phyloP scores from a whole-genome alignment of 2,329 filamentous ascomycete species.

The Alternaria consortialis region DNA sequence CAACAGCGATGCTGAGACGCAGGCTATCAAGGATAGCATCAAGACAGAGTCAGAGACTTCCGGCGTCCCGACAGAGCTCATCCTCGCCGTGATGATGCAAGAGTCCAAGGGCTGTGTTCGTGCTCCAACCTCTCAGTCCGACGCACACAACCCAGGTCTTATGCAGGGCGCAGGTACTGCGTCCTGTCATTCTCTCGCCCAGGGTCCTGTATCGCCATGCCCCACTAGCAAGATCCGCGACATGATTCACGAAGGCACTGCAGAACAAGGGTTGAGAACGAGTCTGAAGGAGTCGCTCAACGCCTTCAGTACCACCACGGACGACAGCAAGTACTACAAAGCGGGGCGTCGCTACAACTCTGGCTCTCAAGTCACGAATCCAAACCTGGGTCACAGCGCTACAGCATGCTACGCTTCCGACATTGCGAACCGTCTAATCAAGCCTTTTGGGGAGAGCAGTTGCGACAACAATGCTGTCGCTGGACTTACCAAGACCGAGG shows the following conservation, averaged over 20 bases:
- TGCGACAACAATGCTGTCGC: slow-evolving; percentile 3
- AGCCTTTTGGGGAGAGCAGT: background rate
- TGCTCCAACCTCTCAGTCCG: slow-evolving; percentile 54
- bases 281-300: slow-evolving; percentile 54
- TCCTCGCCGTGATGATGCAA: slow-evolving; percentile 58
- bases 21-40: slow-evolving; percentile 52
- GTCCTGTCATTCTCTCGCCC: slow-evolving; percentile 38
- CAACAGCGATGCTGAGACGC: slow-evolving; percentile 51
- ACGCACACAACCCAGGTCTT: slow-evolving; percentile 57
- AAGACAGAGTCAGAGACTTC: slow-evolving; percentile 37
- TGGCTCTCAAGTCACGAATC: slow-evolving; percentile 50
- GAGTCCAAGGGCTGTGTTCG: slow-evolving; percentile 59
- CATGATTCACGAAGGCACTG: slow-evolving; percentile 57
- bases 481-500: background rate
- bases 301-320: slow-evolving; percentile 29
- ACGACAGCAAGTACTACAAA: slow-evolving; percentile 56
- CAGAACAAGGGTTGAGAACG: slow-evolving; percentile 54
- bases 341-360: slow-evolving; percentile 62
- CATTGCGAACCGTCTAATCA: slow-evolving; percentile 59
- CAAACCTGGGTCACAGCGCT: slow-evolving; percentile 52
- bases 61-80: slow-evolving; percentile 53
- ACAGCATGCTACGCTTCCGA: slow-evolving; percentile 63
- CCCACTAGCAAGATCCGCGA: slow-evolving; percentile 40
- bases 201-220: slow-evolving; percentile 53
- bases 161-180: slow-evolving; percentile 54